A percentile compares a stretch with the other conserved stretches of the same genome.
These are phyloP conservation scores for Ganoderma sp. DNA, from an alignment of 1,284 basidiomycete species.

Conservation along the genomic window DNA sequence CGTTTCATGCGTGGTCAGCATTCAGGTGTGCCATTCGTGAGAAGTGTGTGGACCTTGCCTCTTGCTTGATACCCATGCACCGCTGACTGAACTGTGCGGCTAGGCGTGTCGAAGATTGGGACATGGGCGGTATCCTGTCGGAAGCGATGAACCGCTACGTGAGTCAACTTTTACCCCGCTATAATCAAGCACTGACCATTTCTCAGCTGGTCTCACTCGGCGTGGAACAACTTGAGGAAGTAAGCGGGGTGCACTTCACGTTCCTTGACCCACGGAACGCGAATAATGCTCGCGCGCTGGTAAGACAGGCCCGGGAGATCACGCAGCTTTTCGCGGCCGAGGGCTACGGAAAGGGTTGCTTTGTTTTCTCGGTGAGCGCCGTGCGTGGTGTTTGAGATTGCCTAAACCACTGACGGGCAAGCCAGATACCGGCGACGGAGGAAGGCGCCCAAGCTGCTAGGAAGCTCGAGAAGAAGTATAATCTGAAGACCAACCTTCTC, in stretches of 20 bases:
- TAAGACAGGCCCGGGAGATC: conserved; percentile 48
- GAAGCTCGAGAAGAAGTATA: conserved; percentile 44
- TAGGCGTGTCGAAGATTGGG: conserved; percentile 22
- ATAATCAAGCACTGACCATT: conserved; percentile 14
- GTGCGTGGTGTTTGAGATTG: neutral
- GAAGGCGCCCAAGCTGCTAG: conserved; percentile 56
- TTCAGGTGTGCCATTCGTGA: conserved; percentile 28
- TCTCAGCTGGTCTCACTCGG: conserved; percentile 59
- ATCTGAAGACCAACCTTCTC: conserved; percentile 56
- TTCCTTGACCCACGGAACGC: conserved; percentile 55
- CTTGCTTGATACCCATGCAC: neutral
- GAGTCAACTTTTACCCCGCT: conserved; percentile 11
- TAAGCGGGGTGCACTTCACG: conserved; percentile 54
- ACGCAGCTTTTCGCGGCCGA: conserved; percentile 48
- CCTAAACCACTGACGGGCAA: conserved; percentile 12
- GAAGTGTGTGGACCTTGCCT: conserved; percentile 20
- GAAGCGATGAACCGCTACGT: conserved; percentile 32
- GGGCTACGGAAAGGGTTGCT: conserved; percentile 45
- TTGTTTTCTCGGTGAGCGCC: conserved; percentile 57
- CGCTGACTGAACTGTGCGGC: conserved; percentile 2
- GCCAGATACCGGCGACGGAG: conserved; percentile 63
- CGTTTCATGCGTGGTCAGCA: conserved; percentile 33
- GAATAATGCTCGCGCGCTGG: conserved; percentile 45
- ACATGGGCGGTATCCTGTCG: conserved; percentile 20
- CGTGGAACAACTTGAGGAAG: conserved; percentile 47